A percentile compares a stretch with the other conserved stretches of the same genome.
Evolutionary conservation across 75 land plant species (phyloP).

Genomic region (Gnetum montanum): DNA sequence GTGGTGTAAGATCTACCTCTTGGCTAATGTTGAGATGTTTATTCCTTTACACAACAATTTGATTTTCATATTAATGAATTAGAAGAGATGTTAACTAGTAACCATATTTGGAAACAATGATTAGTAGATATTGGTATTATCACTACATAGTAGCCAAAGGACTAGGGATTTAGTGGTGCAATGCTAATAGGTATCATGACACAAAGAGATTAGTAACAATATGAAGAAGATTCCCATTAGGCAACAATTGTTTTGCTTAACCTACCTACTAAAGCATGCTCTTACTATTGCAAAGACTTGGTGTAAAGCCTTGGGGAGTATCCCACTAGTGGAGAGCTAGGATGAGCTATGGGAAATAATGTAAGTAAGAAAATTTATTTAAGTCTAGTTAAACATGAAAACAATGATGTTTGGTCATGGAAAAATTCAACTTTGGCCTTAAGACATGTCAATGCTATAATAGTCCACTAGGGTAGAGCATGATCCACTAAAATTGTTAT

Average conservation of each 20-base stretch:
- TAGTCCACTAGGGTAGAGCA: background rate
- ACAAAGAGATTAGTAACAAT: no score
- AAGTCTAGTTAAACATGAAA: constrained; percentile 12
- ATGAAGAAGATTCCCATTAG: no score
- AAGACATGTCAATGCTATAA: background rate
- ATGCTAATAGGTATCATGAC: background rate
- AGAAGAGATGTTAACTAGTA: no score
- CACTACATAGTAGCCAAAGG: no score
- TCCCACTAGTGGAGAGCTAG: constrained; percentile 2
- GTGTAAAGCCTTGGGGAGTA: background rate
- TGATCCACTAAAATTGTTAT: background rate
- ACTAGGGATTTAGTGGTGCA: no score
- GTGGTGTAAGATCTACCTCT: constrained; percentile 22
- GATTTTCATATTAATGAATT: background rate
- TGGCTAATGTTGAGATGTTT: constrained; percentile 13
- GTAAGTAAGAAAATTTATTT: constrained; percentile 5
- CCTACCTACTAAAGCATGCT: background rate
- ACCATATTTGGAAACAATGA: no score
- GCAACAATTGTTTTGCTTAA: background rate
- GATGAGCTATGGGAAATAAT: constrained; percentile 5
- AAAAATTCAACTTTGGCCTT: background rate
- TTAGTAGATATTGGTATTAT: no score
- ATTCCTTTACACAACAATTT: background rate
- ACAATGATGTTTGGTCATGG: background rate
- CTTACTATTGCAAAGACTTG: background rate